Evolutionary conservation across 1,284 basidiomycete species (phyloP), one percentile per base, ranked within the genome.

Genomic region (Thelephora terrestris): DNA sequence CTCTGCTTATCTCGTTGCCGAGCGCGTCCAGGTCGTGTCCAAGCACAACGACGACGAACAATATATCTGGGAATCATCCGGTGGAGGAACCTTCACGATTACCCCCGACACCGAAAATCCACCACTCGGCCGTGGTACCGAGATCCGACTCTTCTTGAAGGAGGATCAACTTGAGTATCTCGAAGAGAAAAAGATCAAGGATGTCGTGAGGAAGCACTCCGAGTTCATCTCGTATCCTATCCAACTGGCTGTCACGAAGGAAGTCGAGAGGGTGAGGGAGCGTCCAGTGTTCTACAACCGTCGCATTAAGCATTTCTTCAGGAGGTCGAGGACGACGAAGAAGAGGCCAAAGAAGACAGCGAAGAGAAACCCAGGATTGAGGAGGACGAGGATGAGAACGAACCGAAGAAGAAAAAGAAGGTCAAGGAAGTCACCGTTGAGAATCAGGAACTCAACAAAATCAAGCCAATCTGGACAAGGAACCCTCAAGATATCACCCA

Each of bases 21-120:
- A 99, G 72, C 86, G 86, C 58, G 96, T 99, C 9, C 92, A 97
- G 73, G 89, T 99, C 65, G 89, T 97, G 73, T 95, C 95, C 61
- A 99, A 99, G 77, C 91, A 99, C 83, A 99, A 99, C 66, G 96
- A 99, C 64, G 95, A 99, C 68, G 96, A 99, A 74, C 95, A 99
- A 74, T 98, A 99, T 79, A 94, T 98, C 70, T 99, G 96, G 96
- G 95, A 98, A 79, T 98, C 95, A 18, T 88, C 96, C 55, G 95
- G 96, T 43, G 96, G 95, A 65, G 96, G 96, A 54, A 99, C 96
- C 49, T 99, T 99, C 78, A 99, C 95, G 66, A 97, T 99, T 73
- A 96, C 93, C 52, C 87, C 75, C 55, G 96, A 99, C 71, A 90
- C 82, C 52, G 71, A 83, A 64, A 94, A 94, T 74, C 83, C 88